phyloP scores from a whole-genome alignment of 2,329 filamentous ascomycete species.

The Nannizziopsis arthrosporioides region DNA sequence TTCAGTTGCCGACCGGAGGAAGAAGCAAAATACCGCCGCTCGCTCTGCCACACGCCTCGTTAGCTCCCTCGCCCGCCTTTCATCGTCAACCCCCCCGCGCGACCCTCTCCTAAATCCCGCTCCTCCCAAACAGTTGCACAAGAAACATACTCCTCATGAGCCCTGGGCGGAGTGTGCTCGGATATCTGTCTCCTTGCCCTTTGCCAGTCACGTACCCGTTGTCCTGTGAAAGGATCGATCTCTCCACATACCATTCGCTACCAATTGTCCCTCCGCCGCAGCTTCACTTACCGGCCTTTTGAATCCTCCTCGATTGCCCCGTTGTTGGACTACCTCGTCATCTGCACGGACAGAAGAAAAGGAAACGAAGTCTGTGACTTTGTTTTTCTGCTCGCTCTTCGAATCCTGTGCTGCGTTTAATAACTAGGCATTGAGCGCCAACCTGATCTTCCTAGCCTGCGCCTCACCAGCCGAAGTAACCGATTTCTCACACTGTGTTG shows the following conservation, averaged over 20 bases:
- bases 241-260: slow-evolving; percentile 4
- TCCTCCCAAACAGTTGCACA: slow-evolving; percentile 6
- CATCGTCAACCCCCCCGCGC: neutral
- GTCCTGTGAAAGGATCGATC: neutral
- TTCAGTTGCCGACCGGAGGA: neutral
- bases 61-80: neutral
- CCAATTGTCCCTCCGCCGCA: neutral
- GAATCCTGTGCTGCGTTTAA: neutral
- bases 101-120: slow-evolving; percentile 6
- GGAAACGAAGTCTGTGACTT: neutral
- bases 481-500: slow-evolving; percentile 8
- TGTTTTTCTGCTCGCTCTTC: neutral
- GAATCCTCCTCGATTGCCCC: neutral
- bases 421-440: neutral
- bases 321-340: neutral
- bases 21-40: neutral
- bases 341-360: neutral
- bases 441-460: neutral
- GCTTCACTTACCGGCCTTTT: neutral
- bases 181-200: neutral
- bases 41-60: neutral
- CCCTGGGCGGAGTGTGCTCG: neutral
- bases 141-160: neutral
- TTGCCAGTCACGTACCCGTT: no score
- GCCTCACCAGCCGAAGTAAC: slow-evolving; percentile 1